A percentile compares a stretch with the other conserved stretches of the same genome.
Conservation (phyloP, 73 alveolate genomes). For the Paramecium pentaurelia region DNA sequence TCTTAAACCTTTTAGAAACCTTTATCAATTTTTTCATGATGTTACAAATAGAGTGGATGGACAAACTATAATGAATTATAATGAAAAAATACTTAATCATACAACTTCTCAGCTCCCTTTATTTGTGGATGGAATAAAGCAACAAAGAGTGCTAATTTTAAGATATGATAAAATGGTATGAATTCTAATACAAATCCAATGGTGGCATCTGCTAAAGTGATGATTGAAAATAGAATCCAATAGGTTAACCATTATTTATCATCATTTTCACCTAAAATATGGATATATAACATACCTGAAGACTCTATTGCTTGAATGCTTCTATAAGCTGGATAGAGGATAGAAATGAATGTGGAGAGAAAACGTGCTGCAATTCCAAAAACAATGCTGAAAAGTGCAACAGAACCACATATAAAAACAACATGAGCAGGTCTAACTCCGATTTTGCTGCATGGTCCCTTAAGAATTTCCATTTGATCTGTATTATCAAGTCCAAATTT, state of each 20-base stretch:
- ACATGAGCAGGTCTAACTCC: constrained; percentile 53
- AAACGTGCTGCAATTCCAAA: constrained; percentile 59
- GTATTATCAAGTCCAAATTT: not conserved
- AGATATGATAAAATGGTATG: constrained; percentile 87
- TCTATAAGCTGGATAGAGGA: constrained; percentile 82
- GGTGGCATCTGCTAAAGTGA: constrained; percentile 77
- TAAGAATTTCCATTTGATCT: not conserved
- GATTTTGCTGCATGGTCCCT: constrained; percentile 33
- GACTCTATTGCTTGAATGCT: constrained; percentile 80
- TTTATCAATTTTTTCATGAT: constrained; percentile 65
- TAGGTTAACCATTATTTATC: constrained; percentile 94
- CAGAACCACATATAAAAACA: not conserved
- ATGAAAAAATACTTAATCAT: constrained; percentile 57
- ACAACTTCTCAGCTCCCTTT: constrained; percentile 80
- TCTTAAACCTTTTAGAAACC: not conserved
- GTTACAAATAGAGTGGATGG: constrained; percentile 62
- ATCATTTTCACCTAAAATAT: constrained; percentile 67
- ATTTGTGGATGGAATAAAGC: constrained; percentile 89
- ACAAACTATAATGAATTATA: not conserved
- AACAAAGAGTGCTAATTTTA: constrained; percentile 81
- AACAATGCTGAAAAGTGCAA: constrained; percentile 7
- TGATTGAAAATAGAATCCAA: constrained; percentile 85
- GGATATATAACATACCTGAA: not conserved
- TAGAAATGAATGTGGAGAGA: constrained; percentile 74
- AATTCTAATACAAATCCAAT: constrained; percentile 71